Evolutionary conservation across 768 basidiomycete species (phyloP).

Genomic region (Astraeus odoratus): DNA sequence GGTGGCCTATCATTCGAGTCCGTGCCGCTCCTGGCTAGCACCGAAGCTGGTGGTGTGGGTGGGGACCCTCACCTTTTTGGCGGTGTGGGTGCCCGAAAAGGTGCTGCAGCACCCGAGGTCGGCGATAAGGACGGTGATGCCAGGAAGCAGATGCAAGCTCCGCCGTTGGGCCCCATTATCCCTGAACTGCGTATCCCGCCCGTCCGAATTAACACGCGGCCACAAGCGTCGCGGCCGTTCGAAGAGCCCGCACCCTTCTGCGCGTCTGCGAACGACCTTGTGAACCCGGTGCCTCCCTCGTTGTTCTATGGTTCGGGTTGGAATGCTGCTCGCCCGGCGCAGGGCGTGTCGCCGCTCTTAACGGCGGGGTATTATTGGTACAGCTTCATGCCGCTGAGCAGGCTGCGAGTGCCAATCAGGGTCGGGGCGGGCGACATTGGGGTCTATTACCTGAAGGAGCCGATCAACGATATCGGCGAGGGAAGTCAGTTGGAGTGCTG

Average conservation of each 20-base stretch:
- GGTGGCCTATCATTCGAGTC: conserved; percentile 61
- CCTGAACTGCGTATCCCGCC: conserved; percentile 51
- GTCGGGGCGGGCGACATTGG: conserved; percentile 89
- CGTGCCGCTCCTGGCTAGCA: conserved; percentile 36
- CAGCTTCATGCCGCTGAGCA: conserved; percentile 77
- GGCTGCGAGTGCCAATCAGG: conserved; percentile 76
- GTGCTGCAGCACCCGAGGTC: conserved; percentile 48
- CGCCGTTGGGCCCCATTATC: conserved; percentile 17
- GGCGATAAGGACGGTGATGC: conserved; percentile 26
- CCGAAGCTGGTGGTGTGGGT: conserved; percentile 26
- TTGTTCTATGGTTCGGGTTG: conserved; percentile 94
- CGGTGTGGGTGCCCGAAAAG: conserved; percentile 78
- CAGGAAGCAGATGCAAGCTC: conserved; percentile 16
- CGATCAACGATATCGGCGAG: conserved; percentile 45
- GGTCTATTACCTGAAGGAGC: conserved; percentile 82
- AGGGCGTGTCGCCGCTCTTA: conserved; percentile 40
- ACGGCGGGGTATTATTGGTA: conserved; percentile 85
- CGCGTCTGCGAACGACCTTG: conserved; percentile 93
- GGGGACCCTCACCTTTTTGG: conserved; percentile 64
- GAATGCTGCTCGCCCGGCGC: conserved; percentile 67
- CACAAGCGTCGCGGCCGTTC: conserved; percentile 47
- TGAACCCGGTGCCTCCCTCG: conserved; percentile 93
- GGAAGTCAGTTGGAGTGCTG: conserved; percentile 83
- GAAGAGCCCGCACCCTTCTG: conserved; percentile 90
- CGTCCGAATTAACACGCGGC: conserved; percentile 63